phyloP scores from a whole-genome alignment of 495 filamentous ascomycete genomes.

The Aspergillus nanangensis region DNA sequence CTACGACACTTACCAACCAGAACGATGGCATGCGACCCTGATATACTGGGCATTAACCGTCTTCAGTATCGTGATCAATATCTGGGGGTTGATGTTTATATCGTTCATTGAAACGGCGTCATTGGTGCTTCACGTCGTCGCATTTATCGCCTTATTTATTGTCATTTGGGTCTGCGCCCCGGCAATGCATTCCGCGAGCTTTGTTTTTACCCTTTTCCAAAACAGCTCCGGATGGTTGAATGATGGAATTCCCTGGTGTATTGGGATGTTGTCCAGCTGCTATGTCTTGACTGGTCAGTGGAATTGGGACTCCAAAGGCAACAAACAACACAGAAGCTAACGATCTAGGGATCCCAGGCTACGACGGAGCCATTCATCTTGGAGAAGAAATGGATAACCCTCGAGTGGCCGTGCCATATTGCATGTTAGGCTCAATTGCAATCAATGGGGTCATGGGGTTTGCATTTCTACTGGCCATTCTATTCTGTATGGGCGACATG shows the following conservation, averaged over 20 bases:
- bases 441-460: neutral
- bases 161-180: slow-evolving; percentile 1
- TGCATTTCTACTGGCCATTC: neutral
- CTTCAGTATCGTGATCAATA: slow-evolving; percentile 1
- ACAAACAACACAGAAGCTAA: neutral
- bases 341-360: too few species aligned
- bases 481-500: neutral
- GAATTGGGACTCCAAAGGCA: neutral
- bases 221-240: slow-evolving; percentile 7
- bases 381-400: neutral
- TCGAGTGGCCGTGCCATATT: neutral
- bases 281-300: slow-evolving; percentile 3
- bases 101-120: neutral
- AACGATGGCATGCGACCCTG: slow-evolving; percentile 4
- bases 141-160: neutral
- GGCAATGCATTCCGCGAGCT: neutral
- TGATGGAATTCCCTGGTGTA: slow-evolving; percentile 4
- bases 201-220: slow-evolving; percentile 1
- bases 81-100: neutral
- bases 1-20: neutral
- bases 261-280: slow-evolving; percentile 2
- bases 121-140: neutral
- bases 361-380: neutral
- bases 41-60: slow-evolving; percentile 5
- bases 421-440: neutral